A percentile compares a stretch with the other conserved stretches of the same genome.
phyloP scores from a whole-genome alignment of 805 yeast species.

The Danielia reshetovae region DNA sequence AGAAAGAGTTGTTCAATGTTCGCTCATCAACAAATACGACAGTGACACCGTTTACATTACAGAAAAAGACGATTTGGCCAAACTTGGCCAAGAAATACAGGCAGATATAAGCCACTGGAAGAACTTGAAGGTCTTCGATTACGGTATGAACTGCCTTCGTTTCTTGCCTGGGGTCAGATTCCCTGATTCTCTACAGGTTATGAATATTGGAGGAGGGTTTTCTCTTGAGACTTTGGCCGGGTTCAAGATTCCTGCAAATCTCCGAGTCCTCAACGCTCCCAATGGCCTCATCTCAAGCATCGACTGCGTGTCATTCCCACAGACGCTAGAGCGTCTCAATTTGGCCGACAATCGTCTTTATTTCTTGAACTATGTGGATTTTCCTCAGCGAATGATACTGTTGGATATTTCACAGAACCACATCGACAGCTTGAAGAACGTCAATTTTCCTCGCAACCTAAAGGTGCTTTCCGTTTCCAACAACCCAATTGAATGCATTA shows the following conservation, averaged over 20 bases:
- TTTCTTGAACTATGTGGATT: slow-evolving; percentile 36
- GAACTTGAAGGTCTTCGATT: slow-evolving; percentile 31
- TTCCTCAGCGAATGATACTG: slow-evolving; percentile 26
- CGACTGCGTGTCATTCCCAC: slow-evolving; percentile 35
- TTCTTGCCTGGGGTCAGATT: slow-evolving; percentile 37
- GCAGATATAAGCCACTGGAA: slow-evolving; percentile 33
- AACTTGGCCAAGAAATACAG: slow-evolving; percentile 35
- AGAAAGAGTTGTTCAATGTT: slow-evolving; percentile 32
- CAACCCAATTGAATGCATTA: slow-evolving; percentile 42
- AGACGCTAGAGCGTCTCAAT: slow-evolving; percentile 28
- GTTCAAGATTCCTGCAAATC: slow-evolving; percentile 32
- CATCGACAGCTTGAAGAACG: slow-evolving; percentile 35
- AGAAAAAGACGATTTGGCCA: slow-evolving; percentile 28
- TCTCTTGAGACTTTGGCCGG: slow-evolving; percentile 38
- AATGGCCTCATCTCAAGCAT: slow-evolving; percentile 31
- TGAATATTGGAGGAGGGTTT: slow-evolving; percentile 33
- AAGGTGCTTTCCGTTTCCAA: slow-evolving; percentile 27
- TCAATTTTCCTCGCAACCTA: slow-evolving; percentile 32
- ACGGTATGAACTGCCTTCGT: slow-evolving; percentile 33
- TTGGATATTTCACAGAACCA: slow-evolving; percentile 39
- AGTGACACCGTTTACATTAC: slow-evolving; percentile 31
- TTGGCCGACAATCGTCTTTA: slow-evolving; percentile 36
- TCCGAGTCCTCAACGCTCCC: slow-evolving; percentile 29
- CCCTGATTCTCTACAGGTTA: slow-evolving; percentile 34
- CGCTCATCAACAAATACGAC: slow-evolving; percentile 36